A percentile compares a stretch with the other conserved stretches of the same genome.
These are phyloP conservation scores for Ophioceras dolichostomum DNA, from an alignment of 2,329 filamentous ascomycete genomes.

Conservation along the genomic window DNA sequence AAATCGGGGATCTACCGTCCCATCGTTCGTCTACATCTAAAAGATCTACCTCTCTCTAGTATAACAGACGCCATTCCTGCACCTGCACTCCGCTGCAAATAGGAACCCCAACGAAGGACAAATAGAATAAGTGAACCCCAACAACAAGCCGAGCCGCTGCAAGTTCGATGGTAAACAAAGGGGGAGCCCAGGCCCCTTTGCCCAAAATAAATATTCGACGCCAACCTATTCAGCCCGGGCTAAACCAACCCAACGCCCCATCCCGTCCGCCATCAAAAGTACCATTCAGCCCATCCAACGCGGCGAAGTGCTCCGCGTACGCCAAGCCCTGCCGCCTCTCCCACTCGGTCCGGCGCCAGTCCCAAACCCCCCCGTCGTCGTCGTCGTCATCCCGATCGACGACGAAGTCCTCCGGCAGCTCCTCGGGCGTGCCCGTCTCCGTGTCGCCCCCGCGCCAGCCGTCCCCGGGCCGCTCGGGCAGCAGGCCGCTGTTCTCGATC, in stretches of 20 bases:
- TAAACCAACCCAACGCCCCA: conserved; percentile 37
- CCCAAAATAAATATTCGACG: too few species aligned
- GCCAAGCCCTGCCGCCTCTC: conserved; percentile 42
- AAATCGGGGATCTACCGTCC: too few species aligned
- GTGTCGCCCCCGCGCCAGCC: conserved; percentile 42
- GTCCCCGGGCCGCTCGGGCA: conserved; percentile 58
- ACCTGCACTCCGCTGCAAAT: too few species aligned
- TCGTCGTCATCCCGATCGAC: conserved; percentile 18
- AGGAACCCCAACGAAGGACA: too few species aligned
- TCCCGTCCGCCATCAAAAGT: conserved; percentile 40
- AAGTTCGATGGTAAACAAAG: too few species aligned
- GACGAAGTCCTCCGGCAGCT: conserved; percentile 17
- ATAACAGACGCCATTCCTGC: too few species aligned
- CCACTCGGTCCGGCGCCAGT: conserved; percentile 45
- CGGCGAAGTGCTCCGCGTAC: conserved; percentile 41
- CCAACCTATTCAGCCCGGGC: conserved; percentile 4
- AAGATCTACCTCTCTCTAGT: too few species aligned
- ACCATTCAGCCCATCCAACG: conserved; percentile 39
- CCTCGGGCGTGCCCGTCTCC: conserved; percentile 2
- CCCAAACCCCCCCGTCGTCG: conserved; percentile 28
- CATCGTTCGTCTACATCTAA: too few species aligned
- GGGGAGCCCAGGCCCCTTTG: too few species aligned
- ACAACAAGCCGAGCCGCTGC: too few species aligned
- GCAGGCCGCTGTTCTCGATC: conserved; percentile 56
- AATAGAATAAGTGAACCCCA: too few species aligned